Conservation (phyloP, 768 basidiomycete genomes). For the Hebeloma cylindrosporum region DNA sequence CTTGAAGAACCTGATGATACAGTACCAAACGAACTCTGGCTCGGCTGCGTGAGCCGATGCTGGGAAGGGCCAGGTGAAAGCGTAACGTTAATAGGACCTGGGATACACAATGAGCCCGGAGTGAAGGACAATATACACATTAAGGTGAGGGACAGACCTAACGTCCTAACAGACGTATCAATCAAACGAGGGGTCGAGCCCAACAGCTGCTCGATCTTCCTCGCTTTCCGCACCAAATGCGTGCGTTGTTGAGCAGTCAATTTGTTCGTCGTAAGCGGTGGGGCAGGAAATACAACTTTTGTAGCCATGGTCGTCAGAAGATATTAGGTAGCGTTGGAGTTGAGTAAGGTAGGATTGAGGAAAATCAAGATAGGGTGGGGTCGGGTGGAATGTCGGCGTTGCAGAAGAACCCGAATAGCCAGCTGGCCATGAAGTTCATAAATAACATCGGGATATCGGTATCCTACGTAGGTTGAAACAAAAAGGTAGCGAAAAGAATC, state of each 20-base stretch:
- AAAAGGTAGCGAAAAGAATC: constrained; percentile 17
- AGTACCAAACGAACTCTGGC: constrained; percentile 28
- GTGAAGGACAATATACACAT: neutral
- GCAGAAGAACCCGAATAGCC: constrained; percentile 5
- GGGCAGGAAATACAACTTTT: constrained; percentile 43
- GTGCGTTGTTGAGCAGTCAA: constrained; percentile 51
- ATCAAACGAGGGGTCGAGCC: constrained; percentile 60
- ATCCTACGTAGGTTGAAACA: constrained; percentile 17
- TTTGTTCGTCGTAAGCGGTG: constrained; percentile 60
- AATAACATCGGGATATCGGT: constrained; percentile 2
- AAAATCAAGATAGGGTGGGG: constrained; percentile 5
- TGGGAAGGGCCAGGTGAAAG: constrained; percentile 16
- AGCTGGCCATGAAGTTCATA: constrained; percentile 10
- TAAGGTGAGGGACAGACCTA: neutral
- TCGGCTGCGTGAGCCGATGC: constrained; percentile 16
- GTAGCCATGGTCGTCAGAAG: constrained; percentile 13
- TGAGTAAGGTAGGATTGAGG: neutral
- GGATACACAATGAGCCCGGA: constrained; percentile 1
- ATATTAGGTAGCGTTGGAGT: constrained; percentile 5
- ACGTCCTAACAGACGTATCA: constrained; percentile 28
- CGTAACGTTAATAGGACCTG: constrained; percentile 23
- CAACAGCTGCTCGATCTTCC: constrained; percentile 58
- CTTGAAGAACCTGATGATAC: constrained; percentile 24
- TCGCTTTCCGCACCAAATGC: constrained; percentile 55
- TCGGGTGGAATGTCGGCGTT: constrained; percentile 6